These are phyloP conservation scores for Fomitopsis betulina DNA, from an alignment of 1,284 basidiomycete species.

Conservation along the genomic window DNA sequence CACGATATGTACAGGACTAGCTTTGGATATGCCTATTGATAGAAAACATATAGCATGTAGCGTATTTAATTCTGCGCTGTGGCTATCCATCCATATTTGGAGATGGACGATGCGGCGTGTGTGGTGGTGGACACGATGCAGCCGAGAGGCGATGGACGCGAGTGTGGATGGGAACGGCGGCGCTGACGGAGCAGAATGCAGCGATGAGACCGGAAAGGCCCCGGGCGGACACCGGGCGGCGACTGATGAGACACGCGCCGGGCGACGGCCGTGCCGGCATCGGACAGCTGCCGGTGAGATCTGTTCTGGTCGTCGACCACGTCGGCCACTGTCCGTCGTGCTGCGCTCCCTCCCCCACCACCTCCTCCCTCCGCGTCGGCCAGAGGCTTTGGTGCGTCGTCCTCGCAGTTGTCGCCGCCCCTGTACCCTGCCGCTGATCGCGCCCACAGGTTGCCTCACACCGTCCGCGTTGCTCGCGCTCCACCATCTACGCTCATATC, in stretches of 20 bases:
- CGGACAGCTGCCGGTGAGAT: background rate
- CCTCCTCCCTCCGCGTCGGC: background rate
- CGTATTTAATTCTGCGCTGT: background rate
- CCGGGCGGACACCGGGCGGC: background rate
- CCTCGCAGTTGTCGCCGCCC: background rate
- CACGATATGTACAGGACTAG: background rate
- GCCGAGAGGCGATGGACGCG: background rate
- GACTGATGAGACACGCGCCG: background rate
- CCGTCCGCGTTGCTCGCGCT: slow-evolving; percentile 32
- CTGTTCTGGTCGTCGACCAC: slow-evolving; percentile 1
- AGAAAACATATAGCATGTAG: background rate
- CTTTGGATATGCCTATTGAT: background rate
- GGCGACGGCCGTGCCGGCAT: background rate
- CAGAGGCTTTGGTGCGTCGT: background rate
- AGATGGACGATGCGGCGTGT: background rate
- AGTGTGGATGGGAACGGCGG: background rate
- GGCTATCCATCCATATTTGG: too few species aligned
- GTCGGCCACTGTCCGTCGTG: background rate
- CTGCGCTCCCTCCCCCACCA: background rate
- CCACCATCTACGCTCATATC: slow-evolving; percentile 16
- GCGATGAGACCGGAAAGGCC: background rate
- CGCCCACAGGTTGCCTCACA: slow-evolving; percentile 31
- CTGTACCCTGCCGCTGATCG: slow-evolving; percentile 6
- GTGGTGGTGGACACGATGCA: background rate
- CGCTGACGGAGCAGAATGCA: background rate